Evolutionary conservation across 345 rosid species (phyloP).

Genomic region (Physaria fendleri): DNA sequence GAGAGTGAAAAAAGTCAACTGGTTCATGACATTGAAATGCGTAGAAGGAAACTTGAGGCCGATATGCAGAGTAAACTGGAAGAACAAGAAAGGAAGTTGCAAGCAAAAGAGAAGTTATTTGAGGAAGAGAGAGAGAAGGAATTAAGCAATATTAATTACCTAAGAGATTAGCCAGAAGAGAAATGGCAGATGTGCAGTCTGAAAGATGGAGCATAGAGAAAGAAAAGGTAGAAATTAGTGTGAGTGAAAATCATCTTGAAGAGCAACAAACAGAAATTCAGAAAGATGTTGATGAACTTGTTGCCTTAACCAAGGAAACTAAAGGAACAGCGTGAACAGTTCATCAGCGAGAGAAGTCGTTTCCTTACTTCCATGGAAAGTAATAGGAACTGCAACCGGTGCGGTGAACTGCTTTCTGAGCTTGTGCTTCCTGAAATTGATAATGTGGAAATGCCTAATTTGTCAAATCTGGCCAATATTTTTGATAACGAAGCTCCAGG

Average conservation of each 20-base stretch:
- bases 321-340: conserved; percentile 76
- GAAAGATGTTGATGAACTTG: conserved; percentile 79
- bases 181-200: conserved; percentile 74
- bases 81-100: conserved; percentile 59
- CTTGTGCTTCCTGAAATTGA: conserved; percentile 73
- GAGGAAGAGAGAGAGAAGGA: conserved; percentile 87
- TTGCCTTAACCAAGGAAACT: conserved; percentile 60
- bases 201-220: conserved; percentile 56
- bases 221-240: conserved; percentile 57
- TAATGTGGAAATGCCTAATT: conserved; percentile 38
- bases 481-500: conserved; percentile 26
- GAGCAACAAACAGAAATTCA: conserved; percentile 77
- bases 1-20: conserved; percentile 70
- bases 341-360: conserved; percentile 69
- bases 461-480: conserved; percentile 36
- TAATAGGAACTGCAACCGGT: conserved; percentile 56
- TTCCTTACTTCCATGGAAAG: conserved; percentile 72
- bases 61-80: conserved; percentile 54
- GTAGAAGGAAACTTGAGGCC: conserved; percentile 60
- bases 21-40: conserved; percentile 65
- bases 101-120: conserved; percentile 46
- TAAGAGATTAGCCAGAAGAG: conserved; percentile 79
- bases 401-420: conserved; percentile 65
- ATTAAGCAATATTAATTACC: conserved; percentile 55
- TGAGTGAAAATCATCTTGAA: conserved; percentile 65